Conservation (phyloP, 441 rosid genomes). For the Jatropha multifida region DNA sequence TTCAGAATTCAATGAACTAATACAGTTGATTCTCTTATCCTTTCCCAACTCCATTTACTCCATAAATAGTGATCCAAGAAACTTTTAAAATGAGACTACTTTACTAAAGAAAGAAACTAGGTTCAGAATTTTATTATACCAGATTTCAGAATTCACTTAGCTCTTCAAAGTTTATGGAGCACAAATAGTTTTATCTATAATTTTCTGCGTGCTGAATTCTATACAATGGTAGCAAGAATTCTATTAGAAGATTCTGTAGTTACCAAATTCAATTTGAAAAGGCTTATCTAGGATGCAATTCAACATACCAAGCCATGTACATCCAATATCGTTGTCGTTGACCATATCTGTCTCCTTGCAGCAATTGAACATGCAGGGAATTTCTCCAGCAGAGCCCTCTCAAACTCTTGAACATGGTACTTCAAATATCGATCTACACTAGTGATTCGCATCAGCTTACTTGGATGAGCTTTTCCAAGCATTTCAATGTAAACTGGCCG, state of each 20-base stretch:
- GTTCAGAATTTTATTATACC: neutral
- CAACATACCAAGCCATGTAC: slow-evolving; percentile 83
- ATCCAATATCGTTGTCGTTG: slow-evolving; percentile 88
- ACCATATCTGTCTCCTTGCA: slow-evolving; percentile 71
- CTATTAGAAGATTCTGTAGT: slow-evolving; percentile 5
- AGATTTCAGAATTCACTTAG: neutral
- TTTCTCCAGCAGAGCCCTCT: slow-evolving; percentile 78
- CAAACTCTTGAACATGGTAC: slow-evolving; percentile 97
- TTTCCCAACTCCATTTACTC: neutral
- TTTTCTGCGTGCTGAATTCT: neutral
- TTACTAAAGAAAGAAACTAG: neutral
- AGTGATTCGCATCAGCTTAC: slow-evolving; percentile 83
- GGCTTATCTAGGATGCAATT: slow-evolving; percentile 13
- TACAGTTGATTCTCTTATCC: neutral
- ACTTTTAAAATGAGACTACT: neutral
- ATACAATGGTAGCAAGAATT: neutral
- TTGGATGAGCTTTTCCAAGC: slow-evolving; percentile 93
- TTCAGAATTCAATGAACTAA: neutral
- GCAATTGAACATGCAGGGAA: slow-evolving; percentile 96
- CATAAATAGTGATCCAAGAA: neutral
- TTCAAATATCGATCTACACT: slow-evolving; percentile 72
- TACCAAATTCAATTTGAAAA: slow-evolving; percentile 16
- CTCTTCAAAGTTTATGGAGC: neutral
- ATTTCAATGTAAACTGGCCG: slow-evolving; percentile 92
- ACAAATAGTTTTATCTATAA: neutral